Evolutionary conservation across 352 stramenopile species (phyloP).

Genomic region (Elongisporangium anandrum): DNA sequence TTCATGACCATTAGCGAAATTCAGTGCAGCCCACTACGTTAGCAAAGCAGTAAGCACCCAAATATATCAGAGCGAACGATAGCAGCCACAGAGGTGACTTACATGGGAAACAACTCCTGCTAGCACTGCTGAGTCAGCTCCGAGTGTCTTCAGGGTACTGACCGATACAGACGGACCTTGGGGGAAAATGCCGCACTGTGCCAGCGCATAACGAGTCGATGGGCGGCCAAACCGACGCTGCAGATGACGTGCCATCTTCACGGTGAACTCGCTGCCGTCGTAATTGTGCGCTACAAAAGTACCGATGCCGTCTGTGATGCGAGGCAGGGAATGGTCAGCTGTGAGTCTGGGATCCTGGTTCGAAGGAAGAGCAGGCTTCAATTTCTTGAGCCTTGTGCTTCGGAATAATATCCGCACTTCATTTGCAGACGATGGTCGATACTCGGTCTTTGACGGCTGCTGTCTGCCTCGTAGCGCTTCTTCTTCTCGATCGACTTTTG

Average conservation of each 20-base stretch:
- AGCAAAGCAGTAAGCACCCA: not conserved
- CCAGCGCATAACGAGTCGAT: slow-evolving; percentile 48
- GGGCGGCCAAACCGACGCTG: slow-evolving; percentile 31
- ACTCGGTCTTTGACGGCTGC: slow-evolving; percentile 12
- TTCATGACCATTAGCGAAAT: not conserved
- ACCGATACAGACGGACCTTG: slow-evolving; percentile 20
- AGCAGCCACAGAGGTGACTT: not conserved
- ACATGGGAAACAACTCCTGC: slow-evolving; percentile 37
- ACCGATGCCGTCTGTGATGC: not conserved
- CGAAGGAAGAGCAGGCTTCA: not conserved
- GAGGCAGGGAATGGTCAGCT: not conserved
- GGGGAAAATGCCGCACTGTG: slow-evolving; percentile 42
- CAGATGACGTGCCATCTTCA: slow-evolving; percentile 34
- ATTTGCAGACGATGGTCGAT: not conserved
- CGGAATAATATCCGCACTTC: not conserved
- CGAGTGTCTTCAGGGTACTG: slow-evolving; percentile 25
- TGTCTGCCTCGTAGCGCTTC: slow-evolving; percentile 1
- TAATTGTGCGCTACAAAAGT: not conserved
- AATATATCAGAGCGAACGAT: not conserved
- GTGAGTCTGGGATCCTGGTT: not conserved
- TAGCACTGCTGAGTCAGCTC: slow-evolving; percentile 24
- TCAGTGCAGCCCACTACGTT: slow-evolving; percentile 3
- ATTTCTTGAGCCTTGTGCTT: not conserved
- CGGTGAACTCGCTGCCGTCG: not conserved
- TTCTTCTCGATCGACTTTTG: slow-evolving; percentile 20